These are phyloP conservation scores for Mimosa bimucronata DNA, from an alignment of 306 rosid genomes.

Conservation along the genomic window DNA sequence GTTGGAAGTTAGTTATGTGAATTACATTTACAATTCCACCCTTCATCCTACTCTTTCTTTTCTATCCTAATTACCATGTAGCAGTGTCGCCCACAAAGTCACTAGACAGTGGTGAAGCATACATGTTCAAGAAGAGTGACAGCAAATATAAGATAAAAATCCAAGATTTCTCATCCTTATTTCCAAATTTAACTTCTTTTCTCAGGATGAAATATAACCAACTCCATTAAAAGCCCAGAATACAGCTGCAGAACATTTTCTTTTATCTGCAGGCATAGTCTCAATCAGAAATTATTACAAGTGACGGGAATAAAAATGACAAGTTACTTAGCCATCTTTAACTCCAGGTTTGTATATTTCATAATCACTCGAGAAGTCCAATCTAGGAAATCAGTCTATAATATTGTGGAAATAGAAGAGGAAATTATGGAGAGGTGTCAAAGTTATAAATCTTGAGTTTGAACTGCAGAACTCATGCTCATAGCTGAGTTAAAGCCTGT, in stretches of 20 bases:
- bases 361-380: conserved; percentile 5
- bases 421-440: neutral
- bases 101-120: conserved; percentile 13
- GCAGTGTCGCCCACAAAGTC: neutral
- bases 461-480: neutral
- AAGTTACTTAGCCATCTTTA: conserved; percentile 25
- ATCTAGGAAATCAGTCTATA: neutral
- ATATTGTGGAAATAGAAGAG: conserved; percentile 18
- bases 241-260: conserved; percentile 4
- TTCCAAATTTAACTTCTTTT: neutral
- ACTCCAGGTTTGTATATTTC: conserved; percentile 3
- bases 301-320: conserved; percentile 21
- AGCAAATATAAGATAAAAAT: conserved; percentile 17
- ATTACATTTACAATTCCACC: neutral
- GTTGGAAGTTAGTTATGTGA: neutral
- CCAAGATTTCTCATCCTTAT: neutral
- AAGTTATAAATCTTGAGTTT: neutral
- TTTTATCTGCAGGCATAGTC: neutral
- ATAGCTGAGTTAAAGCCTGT: conserved; percentile 16
- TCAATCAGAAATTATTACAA: conserved; percentile 20
- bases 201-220: neutral
- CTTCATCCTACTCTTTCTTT: neutral
- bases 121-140: conserved; percentile 20
- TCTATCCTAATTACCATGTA: neutral
- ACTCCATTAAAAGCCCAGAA: conserved; percentile 3